These are phyloP conservation scores for Nakazawaea wyomingensis DNA, from an alignment of 805 yeast species.

Conservation along the genomic window DNA sequence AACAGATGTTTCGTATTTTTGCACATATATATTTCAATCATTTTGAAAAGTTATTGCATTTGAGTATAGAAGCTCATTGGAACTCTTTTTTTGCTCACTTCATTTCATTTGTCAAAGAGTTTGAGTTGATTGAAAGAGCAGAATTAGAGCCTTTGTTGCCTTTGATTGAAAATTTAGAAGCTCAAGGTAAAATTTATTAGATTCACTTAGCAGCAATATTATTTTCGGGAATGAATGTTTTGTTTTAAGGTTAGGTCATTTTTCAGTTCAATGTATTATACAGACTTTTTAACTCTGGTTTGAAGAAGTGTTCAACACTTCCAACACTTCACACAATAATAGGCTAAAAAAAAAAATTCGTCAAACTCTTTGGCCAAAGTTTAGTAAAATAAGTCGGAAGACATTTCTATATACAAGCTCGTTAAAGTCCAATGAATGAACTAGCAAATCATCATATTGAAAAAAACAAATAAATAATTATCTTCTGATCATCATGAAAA, in stretches of 20 bases:
- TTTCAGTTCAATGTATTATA: neutral
- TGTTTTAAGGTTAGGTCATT: neutral
- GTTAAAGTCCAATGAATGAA: no score
- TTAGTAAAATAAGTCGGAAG: no score
- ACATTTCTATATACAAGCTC: neutral
- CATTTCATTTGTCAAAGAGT: constrained; percentile 80
- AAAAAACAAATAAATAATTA: no score
- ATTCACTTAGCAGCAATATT: neutral
- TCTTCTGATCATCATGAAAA: constrained; percentile 33
- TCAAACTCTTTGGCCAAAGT: no score
- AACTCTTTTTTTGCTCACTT: constrained; percentile 95
- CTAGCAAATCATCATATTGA: no score
- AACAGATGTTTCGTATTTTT: constrained; percentile 92
- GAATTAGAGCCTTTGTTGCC: constrained; percentile 78
- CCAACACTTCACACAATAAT: no score
- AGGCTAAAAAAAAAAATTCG: no score
- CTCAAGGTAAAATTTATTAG: constrained; percentile 70
- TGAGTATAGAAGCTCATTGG: constrained; percentile 95
- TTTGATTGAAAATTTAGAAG: constrained; percentile 73
- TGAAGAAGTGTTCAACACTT: no score
- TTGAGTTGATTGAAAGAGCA: constrained; percentile 67
- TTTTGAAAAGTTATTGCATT: constrained; percentile 87
- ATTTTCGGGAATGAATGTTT: neutral
- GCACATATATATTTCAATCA: constrained; percentile 95
- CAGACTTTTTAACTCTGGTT: no score